A percentile compares a stretch with the other conserved stretches of the same genome.
These are phyloP conservation scores for Colletotrichum tabaci DNA, from an alignment of 2,329 filamentous ascomycete genomes.

Conservation along the genomic window DNA sequence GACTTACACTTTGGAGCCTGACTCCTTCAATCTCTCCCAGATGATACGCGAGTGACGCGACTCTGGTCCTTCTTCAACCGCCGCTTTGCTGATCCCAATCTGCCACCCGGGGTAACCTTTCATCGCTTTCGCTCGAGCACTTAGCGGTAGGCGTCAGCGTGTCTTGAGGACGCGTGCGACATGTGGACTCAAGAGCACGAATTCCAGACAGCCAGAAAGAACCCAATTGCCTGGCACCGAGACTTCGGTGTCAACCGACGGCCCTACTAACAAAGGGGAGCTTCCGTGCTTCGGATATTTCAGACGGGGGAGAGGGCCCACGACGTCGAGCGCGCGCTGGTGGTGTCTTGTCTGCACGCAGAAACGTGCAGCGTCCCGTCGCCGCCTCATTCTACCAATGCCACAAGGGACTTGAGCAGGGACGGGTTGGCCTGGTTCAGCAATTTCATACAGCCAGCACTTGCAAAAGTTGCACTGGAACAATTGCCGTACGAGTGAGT, in stretches of 20 bases:
- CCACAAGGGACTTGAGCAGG: slow-evolving; percentile 8
- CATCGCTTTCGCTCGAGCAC: background rate
- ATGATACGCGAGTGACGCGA: slow-evolving; percentile 14
- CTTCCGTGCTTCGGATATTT: slow-evolving; percentile 29
- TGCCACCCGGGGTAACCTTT: slow-evolving; percentile 31
- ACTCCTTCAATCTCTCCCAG: slow-evolving; percentile 24
- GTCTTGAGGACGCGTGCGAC: slow-evolving; percentile 12
- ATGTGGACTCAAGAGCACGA: slow-evolving; percentile 8
- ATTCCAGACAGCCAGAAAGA: slow-evolving; percentile 4
- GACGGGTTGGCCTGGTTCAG: slow-evolving; percentile 5
- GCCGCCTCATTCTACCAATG: slow-evolving; percentile 11
- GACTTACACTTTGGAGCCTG: slow-evolving; percentile 24
- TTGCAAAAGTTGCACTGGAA: background rate
- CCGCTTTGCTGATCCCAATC: slow-evolving; percentile 34
- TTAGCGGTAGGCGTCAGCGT: slow-evolving; percentile 15
- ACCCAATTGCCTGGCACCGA: slow-evolving; percentile 21
- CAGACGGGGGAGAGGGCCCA: slow-evolving; percentile 21
- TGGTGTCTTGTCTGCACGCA: background rate
- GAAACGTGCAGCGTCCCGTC: background rate
- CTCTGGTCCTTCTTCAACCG: slow-evolving; percentile 15
- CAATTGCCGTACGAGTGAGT: too few relatives aligned
- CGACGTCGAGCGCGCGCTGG: background rate
- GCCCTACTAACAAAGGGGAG: slow-evolving; percentile 3
- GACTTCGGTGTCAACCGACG: slow-evolving; percentile 32
- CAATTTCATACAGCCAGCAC: background rate